Evolutionary conservation across 2,329 filamentous ascomycete genomes (phyloP).

Genomic region (Cladosporium oxysporum): DNA sequence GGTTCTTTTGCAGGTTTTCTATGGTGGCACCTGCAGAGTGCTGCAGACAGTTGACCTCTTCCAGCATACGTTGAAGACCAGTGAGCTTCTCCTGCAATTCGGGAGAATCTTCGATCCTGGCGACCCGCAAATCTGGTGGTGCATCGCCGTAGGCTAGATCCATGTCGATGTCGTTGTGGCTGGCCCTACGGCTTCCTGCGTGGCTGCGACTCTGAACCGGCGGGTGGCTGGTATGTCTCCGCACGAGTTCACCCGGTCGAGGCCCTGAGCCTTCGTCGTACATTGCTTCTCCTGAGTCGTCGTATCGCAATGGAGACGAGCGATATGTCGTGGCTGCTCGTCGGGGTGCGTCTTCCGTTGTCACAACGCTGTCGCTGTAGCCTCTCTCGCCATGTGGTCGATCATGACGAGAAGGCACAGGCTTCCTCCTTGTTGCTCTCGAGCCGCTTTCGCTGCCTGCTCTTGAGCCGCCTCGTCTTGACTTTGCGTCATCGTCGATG

Average conservation of each 20-base stretch:
- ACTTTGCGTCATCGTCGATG: constrained; percentile 43
- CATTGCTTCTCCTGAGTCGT: constrained; percentile 22
- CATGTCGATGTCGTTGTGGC: constrained; percentile 71
- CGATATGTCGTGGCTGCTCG: constrained; percentile 24
- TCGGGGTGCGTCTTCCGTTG: constrained; percentile 29
- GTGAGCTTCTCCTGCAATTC: constrained; percentile 69
- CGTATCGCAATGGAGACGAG: constrained; percentile 35
- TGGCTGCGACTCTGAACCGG: constrained; percentile 20
- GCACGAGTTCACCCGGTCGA: constrained; percentile 43
- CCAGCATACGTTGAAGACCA: constrained; percentile 73
- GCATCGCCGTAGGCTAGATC: constrained; percentile 86
- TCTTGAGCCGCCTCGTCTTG: constrained; percentile 27
- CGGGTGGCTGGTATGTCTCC: constrained; percentile 46
- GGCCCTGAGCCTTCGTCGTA: constrained; percentile 26
- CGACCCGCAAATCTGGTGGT: constrained; percentile 64
- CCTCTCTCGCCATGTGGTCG: constrained; percentile 47
- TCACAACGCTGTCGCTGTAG: constrained; percentile 48
- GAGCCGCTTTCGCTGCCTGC: constrained; percentile 30
- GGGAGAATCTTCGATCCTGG: constrained; percentile 52
- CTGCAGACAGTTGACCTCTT: constrained; percentile 87
- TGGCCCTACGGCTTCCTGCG: constrained; percentile 39
- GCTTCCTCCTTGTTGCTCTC: constrained; percentile 28
- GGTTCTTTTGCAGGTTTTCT: constrained; percentile 74
- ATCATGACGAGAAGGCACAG: constrained; percentile 26
- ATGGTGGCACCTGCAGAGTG: constrained; percentile 83